These are phyloP conservation scores for Sanghuangporus baumii DNA, from an alignment of 1,284 basidiomycete species.

Conservation along the genomic window DNA sequence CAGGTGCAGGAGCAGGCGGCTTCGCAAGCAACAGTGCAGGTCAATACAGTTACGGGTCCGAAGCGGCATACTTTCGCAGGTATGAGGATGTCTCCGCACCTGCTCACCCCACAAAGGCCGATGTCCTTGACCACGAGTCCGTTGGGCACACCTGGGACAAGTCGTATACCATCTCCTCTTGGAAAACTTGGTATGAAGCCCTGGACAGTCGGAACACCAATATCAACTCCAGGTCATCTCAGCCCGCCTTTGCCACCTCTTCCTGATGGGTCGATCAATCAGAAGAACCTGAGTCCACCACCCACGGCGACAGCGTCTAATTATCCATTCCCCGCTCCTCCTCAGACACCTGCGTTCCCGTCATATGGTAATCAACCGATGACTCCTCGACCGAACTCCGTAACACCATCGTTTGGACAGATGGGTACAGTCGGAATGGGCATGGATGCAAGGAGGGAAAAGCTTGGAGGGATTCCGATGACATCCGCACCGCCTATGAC, in stretches of 20 bases:
- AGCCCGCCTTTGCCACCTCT: constrained; percentile 26
- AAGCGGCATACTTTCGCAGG: constrained; percentile 52
- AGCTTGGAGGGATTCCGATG: constrained; percentile 33
- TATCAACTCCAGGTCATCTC: constrained; percentile 9
- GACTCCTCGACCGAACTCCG: constrained; percentile 47
- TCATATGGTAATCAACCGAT: constrained; percentile 47
- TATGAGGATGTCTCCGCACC: constrained; percentile 16
- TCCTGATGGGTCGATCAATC: constrained; percentile 18
- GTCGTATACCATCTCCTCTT: constrained; percentile 18
- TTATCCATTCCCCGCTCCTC: constrained; percentile 24
- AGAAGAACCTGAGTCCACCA: constrained; percentile 6
- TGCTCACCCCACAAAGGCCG: constrained; percentile 1
- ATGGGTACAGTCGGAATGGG: constrained; percentile 45
- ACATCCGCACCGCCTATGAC: constrained; percentile 60
- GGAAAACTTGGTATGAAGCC: constrained; percentile 29
- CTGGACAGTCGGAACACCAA: constrained; percentile 30
- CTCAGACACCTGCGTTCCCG: constrained; percentile 66
- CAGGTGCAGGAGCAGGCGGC: constrained; percentile 11
- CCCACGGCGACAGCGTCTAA: constrained; percentile 20
- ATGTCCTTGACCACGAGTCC: constrained; percentile 23
- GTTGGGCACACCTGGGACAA: constrained; percentile 35
- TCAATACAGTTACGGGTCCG: constrained; percentile 34
- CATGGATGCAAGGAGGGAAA: constrained; percentile 59
- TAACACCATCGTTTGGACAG: constrained; percentile 47
- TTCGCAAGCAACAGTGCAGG: background rate